Percentiles rank a stretch among this genome's conserved stretches.
These are phyloP conservation scores for Botrytis cinerea DNA, from an alignment of 2,329 filamentous ascomycete species.

Conservation along the genomic window DNA sequence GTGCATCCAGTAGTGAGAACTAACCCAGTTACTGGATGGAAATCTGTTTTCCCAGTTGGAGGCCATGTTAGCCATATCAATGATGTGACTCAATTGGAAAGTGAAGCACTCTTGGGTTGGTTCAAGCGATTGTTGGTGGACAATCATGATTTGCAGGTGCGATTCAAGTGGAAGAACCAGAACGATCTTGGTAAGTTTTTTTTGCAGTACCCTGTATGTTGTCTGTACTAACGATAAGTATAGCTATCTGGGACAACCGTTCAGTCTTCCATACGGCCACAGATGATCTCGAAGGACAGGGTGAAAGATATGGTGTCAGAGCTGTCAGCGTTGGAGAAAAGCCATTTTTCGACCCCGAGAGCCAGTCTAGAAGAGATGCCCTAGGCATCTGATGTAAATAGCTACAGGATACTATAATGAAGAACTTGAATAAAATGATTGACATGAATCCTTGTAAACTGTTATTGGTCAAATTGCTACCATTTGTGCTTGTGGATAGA, in stretches of 20 bases:
- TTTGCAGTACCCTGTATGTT: neutral
- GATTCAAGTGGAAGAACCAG: slow-evolving; percentile 42
- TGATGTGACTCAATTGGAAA: slow-evolving; percentile 52
- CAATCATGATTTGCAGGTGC: slow-evolving; percentile 59
- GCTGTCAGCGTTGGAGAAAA: slow-evolving; percentile 53
- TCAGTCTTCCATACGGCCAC: slow-evolving; percentile 56
- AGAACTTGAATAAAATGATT: neutral
- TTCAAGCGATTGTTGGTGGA: slow-evolving; percentile 53
- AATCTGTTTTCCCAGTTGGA: slow-evolving; percentile 55
- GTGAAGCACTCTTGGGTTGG: slow-evolving; percentile 52
- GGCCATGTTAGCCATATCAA: slow-evolving; percentile 54
- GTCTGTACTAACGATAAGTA: neutral
- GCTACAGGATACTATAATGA: neutral
- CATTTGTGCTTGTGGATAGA: neutral
- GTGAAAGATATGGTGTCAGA: slow-evolving; percentile 49
- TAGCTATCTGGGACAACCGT: slow-evolving; percentile 59
- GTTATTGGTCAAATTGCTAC: neutral
- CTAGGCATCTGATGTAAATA: slow-evolving; percentile 32
- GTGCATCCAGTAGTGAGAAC: slow-evolving; percentile 58
- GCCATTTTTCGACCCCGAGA: slow-evolving; percentile 52
- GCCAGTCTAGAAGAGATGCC: slow-evolving; percentile 47
- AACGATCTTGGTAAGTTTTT: slow-evolving; percentile 39
- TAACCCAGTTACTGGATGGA: slow-evolving; percentile 61
- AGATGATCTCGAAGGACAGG: slow-evolving; percentile 53
- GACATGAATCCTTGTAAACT: neutral